A percentile compares a stretch with the other conserved stretches of the same genome.
These are phyloP conservation scores for Allium cepa DNA, from an alignment of 106 monocot genomes.

Conservation along the genomic window DNA sequence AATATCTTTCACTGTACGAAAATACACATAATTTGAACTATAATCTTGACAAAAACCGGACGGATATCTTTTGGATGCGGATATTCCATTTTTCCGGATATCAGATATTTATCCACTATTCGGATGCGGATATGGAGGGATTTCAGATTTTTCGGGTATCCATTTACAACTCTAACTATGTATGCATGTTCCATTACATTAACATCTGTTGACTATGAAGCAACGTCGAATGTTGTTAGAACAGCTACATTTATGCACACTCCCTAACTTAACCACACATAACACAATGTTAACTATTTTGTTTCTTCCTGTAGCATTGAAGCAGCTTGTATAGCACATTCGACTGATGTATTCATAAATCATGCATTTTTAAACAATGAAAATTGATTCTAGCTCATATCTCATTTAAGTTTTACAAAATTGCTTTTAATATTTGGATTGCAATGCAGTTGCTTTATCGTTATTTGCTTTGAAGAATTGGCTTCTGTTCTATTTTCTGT, in stretches of 20 bases:
- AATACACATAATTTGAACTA: too few species aligned
- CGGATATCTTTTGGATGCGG: too few species aligned
- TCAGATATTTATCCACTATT: too few species aligned
- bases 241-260: background rate
- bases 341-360: slow-evolving; percentile 98
- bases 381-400: background rate
- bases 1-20: too few species aligned
- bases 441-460: slow-evolving; percentile 64
- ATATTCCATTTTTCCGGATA: too few species aligned
- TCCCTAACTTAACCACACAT: too few species aligned
- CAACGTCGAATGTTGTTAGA: background rate
- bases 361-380: background rate
- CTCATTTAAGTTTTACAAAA: background rate
- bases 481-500: background rate
- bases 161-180: too few species aligned
- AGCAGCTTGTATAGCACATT: slow-evolving; percentile 78
- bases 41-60: too few species aligned
- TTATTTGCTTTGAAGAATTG: slow-evolving; percentile 23
- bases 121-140: too few species aligned
- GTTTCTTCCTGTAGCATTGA: slow-evolving; percentile 56
- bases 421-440: slow-evolving; percentile 9
- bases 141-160: too few species aligned
- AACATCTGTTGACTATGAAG: too few species aligned
- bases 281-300: slow-evolving; percentile 6
- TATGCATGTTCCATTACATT: too few species aligned